Base-by-base conservation (phyloP, 768 basidiomycete genomes). In the Mycena galericulata region DNA sequence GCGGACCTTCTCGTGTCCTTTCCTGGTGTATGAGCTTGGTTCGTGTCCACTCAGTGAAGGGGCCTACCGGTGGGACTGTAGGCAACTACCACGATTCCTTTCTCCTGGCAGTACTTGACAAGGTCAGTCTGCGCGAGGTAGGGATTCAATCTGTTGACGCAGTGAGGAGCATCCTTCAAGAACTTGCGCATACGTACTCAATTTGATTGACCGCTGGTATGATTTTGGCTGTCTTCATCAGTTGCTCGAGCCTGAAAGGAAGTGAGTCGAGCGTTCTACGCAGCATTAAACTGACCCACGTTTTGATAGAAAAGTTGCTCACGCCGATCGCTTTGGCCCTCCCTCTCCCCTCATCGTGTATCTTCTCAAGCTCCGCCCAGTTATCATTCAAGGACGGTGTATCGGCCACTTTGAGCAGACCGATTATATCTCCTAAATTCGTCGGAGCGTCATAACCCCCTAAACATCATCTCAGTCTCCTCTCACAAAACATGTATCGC, bases 171-270 rank as follows among this genome's bases (percentile, higher is more conserved):
- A 47, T n/a, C n/a, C 12, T 22, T 41, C 2, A 17, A 9, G 22
- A 41, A 26, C 29, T 34, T 9, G 5, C 18, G n/a, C 24, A 2
- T 4, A 75, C 81, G 53, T 49, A 83, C 83, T 86, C 84, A 71
- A 86, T 78, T 74, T 87, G 84, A 55, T 86, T 86, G 5, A 85
- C 82, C 11, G 83, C 84, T 7, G 86, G 86, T 1, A 81, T 75
- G 11, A 85, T 68, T 65, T 83, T 83, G 0, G 84, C 81, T 0
- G 80, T 82, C 59, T 77, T 78, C 24, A 82, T 72, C 10, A 86
- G 77, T 38, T 81, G 72, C 41, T 83, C 79, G 14, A 84, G 75
- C 18, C 82, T 84, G 29, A 36, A 34, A 43, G 29, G 32, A 34
- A 43, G 34, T 36, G 14, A 36, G 14, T 36, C 34, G 34, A 36